These are phyloP conservation scores for Citrus australasica DNA, from an alignment of 345 rosid genomes.

Conservation along the genomic window DNA sequence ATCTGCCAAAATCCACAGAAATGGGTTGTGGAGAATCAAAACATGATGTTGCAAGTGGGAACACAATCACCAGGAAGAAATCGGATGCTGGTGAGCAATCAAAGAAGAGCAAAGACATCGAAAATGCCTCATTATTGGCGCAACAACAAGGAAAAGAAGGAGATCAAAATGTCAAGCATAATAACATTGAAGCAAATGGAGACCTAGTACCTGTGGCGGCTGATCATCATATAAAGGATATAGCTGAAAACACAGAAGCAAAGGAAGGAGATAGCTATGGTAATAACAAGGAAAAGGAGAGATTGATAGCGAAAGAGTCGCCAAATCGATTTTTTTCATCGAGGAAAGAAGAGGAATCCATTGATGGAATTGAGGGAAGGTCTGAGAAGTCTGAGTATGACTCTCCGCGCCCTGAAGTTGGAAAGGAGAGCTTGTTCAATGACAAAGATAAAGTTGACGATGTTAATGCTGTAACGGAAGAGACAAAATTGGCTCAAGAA, in stretches of 20 bases:
- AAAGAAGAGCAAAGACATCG: constrained; percentile 3
- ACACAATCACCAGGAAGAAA: constrained; percentile 52
- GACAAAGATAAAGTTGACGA: constrained; percentile 4
- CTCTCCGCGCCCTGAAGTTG: constrained; percentile 20
- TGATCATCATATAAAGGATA: constrained; percentile 18
- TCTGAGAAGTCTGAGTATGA: constrained; percentile 26
- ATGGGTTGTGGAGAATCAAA: constrained; percentile 94
- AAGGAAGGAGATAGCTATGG: background rate
- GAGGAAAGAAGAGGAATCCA: constrained; percentile 31
- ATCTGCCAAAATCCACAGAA: background rate
- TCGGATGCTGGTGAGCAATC: constrained; percentile 14
- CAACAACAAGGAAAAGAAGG: constrained; percentile 8
- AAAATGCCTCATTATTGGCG: constrained; percentile 7
- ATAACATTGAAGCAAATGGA: background rate
- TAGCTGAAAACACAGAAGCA: constrained; percentile 7
- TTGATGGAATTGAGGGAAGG: constrained; percentile 18
- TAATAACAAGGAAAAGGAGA: background rate
- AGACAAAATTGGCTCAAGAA: background rate
- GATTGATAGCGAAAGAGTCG: constrained; percentile 20
- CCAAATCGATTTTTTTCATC: constrained; percentile 28
- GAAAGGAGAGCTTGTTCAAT: constrained; percentile 11
- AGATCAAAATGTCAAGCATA: background rate
- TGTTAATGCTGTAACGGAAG: background rate
- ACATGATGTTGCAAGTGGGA: constrained; percentile 57
- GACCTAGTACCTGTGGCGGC: background rate